A percentile compares a stretch with the other conserved stretches of the same genome.
Evolutionary conservation across 2,329 filamentous ascomycete species (phyloP).

Genomic region (Arthrobotrys entomopaga): DNA sequence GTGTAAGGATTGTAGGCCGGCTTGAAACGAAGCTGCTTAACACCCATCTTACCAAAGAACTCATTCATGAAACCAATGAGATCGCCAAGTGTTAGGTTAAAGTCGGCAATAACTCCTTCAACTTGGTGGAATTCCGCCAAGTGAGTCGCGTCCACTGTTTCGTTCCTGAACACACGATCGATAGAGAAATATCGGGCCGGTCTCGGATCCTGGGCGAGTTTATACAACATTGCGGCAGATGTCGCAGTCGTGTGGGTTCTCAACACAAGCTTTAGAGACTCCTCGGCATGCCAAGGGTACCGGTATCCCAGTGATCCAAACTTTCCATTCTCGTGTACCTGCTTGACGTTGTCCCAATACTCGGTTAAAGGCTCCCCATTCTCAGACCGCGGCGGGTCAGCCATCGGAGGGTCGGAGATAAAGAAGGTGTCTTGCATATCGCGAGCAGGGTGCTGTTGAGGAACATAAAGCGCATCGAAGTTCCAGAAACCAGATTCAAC

Average conservation of each 20-base stretch:
- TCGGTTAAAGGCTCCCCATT: slow-evolving; percentile 76
- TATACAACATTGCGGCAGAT: slow-evolving; percentile 88
- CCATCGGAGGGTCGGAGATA: slow-evolving; percentile 84
- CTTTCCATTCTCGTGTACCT: slow-evolving; percentile 89
- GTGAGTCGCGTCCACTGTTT: slow-evolving; percentile 96
- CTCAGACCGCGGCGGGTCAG: slow-evolving; percentile 73
- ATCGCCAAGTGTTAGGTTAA: slow-evolving; percentile 88
- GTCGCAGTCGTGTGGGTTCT: slow-evolving; percentile 96
- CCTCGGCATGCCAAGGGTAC: slow-evolving; percentile 90
- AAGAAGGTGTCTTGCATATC: slow-evolving; percentile 99
- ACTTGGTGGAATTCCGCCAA: slow-evolving; percentile 98
- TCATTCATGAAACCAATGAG: slow-evolving; percentile 93
- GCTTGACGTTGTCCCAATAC: slow-evolving; percentile 87
- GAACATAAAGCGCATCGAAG: slow-evolving; percentile 95
- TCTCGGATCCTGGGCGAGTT: slow-evolving; percentile 82
- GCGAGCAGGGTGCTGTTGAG: slow-evolving; percentile 95
- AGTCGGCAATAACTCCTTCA: slow-evolving; percentile 98
- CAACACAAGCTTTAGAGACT: slow-evolving; percentile 86
- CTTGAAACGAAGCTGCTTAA: slow-evolving; percentile 88
- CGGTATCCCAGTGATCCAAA: slow-evolving; percentile 96
- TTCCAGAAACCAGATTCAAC: slow-evolving; percentile 99
- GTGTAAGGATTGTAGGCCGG: slow-evolving; percentile 96
- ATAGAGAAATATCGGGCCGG: slow-evolving; percentile 98
- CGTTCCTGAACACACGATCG: slow-evolving; percentile 97
- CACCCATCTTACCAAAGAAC: slow-evolving; percentile 97